Percentiles rank a stretch among this genome's conserved stretches.
Evolutionary conservation across 805 yeast species (phyloP).

Genomic region (Metschnikowia cubensis): DNA sequence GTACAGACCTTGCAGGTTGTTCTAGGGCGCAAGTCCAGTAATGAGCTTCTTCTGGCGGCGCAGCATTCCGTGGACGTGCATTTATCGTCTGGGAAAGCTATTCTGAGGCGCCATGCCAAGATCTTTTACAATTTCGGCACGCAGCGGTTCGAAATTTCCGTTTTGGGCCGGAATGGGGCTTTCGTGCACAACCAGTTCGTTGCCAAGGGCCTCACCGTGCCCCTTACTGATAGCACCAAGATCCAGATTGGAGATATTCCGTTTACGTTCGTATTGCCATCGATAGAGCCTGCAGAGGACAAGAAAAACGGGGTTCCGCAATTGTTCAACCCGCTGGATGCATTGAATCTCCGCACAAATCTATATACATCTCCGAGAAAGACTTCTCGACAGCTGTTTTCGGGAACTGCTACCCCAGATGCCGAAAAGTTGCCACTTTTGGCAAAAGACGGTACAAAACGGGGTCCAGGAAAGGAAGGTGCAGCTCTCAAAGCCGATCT

Average conservation of each 20-base stretch:
- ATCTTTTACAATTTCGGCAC: slow-evolving; percentile 96
- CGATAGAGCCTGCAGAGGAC: slow-evolving; percentile 43
- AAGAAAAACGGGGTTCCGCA: slow-evolving; percentile 23
- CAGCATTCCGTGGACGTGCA: slow-evolving; percentile 85
- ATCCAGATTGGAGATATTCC: slow-evolving; percentile 92
- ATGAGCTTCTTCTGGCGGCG: slow-evolving; percentile 53
- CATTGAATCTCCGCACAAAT: slow-evolving; percentile 51
- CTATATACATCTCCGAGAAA: slow-evolving; percentile 34
- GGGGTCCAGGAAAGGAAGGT: neutral
- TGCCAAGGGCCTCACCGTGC: slow-evolving; percentile 88
- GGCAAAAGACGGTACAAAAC: neutral
- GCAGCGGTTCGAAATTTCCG: slow-evolving; percentile 87
- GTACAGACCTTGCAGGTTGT: slow-evolving; percentile 95
- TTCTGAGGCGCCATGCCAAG: slow-evolving; percentile 90
- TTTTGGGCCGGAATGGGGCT: slow-evolving; percentile 94
- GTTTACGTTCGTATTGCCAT: slow-evolving; percentile 83
- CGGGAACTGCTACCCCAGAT: neutral
- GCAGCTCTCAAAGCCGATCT: slow-evolving; percentile 14
- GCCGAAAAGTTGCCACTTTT: neutral
- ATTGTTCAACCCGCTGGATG: slow-evolving; percentile 58
- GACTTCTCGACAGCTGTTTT: neutral
- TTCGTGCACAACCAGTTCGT: slow-evolving; percentile 89
- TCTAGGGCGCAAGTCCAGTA: slow-evolving; percentile 75
- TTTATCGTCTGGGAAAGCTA: slow-evolving; percentile 86
- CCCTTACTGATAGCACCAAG: slow-evolving; percentile 73